These are phyloP conservation scores for Fomitiporia mediterranea DNA, from an alignment of 1,284 basidiomycete species.

Conservation along the genomic window DNA sequence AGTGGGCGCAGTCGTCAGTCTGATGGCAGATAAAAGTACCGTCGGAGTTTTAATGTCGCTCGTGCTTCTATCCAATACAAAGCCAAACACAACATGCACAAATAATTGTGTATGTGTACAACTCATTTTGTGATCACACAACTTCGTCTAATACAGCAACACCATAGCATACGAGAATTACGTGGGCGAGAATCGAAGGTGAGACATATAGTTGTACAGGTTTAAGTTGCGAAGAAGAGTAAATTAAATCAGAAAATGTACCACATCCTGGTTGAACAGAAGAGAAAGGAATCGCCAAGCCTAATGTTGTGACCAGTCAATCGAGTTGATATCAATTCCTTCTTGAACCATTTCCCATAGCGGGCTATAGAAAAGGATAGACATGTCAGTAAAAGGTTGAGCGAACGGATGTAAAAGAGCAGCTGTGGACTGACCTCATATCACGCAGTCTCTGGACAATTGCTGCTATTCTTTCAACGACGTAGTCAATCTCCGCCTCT, in stretches of 20 bases:
- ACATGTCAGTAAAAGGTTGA: slow-evolving; percentile 3
- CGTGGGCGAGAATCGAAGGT: not conserved
- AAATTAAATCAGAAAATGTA: slow-evolving; percentile 1
- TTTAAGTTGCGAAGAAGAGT: slow-evolving; percentile 4
- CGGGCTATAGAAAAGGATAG: slow-evolving; percentile 47
- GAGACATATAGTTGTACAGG: slow-evolving; percentile 7
- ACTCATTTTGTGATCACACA: not conserved
- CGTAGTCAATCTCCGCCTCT: slow-evolving; percentile 95
- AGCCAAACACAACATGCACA: not conserved
- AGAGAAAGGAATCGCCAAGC: not conserved
- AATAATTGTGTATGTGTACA: not conserved
- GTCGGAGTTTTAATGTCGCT: slow-evolving; percentile 4
- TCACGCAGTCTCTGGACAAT: slow-evolving; percentile 77
- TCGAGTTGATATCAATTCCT: slow-evolving; percentile 90
- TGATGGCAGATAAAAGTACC: not conserved
- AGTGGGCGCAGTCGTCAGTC: slow-evolving; percentile 23
- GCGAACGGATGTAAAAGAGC: slow-evolving; percentile 1
- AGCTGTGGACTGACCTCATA: slow-evolving; percentile 46
- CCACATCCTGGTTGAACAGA: too few relatives aligned
- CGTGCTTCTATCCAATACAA: not conserved
- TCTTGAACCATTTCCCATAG: slow-evolving; percentile 99
- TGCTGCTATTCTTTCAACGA: slow-evolving; percentile 82
- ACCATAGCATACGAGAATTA: not conserved
- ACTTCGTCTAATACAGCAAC: not conserved
- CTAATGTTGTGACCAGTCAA: slow-evolving; percentile 84